Evolutionary conservation across 768 basidiomycete genomes (phyloP), one percentile per base, ranked within the genome.

Genomic region (Phaffia australis): DNA sequence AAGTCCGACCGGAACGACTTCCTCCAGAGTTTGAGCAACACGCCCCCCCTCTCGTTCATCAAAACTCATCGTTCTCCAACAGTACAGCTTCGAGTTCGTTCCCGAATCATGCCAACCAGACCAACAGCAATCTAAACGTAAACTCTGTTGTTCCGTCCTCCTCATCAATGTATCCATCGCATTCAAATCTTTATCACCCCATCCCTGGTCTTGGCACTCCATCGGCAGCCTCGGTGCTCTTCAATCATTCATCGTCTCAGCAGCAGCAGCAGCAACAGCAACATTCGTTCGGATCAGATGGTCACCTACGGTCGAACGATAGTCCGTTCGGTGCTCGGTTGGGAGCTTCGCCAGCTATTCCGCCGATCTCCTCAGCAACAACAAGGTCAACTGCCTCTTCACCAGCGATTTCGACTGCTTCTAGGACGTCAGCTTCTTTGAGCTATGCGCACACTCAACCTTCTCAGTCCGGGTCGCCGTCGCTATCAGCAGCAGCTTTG

Each of bases 1-100:
- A 97, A 77, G 93, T 97, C 29, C 82, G 93, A 27, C 87, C 86
- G 8, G 93, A 97, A 77, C 83, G 91, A 54, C 80, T 92, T 18
- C 83, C 84, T 30, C 81, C 82, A 25, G 84, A 86, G 69, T 81
- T 81, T 70, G 84, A 84, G 70, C 75, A 77, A 72, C 64, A 70
- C 69, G 58, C 61, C 54, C 61, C 65, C 35, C 63, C 60, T 42
- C 23, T 35, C n/a, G 32, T n/a, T 42, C 58, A 54, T 23, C 69
- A 69, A 47, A 64, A 69, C 46, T 21, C 51, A 30, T 63, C 49
- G n/a, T 27, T 51, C 19, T 56, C 69, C 23, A n/a, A 60, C 46
- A 63, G 64, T 42, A 60, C 47, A 21, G 58, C 60, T 56, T 50
- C 58, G 23, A 35, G 27, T 47, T 60, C 63, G 35, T 67, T 69